These are phyloP conservation scores for Aspergillus carbonarius DNA, from an alignment of 2,329 filamentous ascomycete genomes.

Conservation along the genomic window DNA sequence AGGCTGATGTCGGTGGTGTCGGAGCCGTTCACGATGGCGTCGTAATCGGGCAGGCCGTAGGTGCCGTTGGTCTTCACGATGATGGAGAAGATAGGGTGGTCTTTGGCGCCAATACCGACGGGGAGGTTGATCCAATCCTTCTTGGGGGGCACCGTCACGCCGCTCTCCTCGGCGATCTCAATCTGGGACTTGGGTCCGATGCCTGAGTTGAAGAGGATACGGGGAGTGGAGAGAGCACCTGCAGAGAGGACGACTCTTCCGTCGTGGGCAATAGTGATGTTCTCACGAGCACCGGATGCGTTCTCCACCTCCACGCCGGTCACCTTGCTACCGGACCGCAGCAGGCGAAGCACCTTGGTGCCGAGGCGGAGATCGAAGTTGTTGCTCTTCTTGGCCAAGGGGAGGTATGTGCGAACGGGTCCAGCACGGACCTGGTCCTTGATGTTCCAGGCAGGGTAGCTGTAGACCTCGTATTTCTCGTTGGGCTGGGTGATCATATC, in stretches of 20 bases:
- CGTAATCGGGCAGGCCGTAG: conserved; percentile 12
- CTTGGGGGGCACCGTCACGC: conserved; percentile 42
- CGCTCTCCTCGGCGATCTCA: conserved; percentile 45
- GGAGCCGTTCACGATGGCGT: not conserved
- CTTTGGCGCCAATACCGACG: conserved; percentile 52
- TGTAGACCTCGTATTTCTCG: conserved; percentile 65
- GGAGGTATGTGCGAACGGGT: conserved; percentile 70
- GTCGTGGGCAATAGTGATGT: conserved; percentile 55
- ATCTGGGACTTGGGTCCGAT: conserved; percentile 61
- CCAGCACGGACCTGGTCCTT: conserved; percentile 65
- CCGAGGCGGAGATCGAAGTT: conserved; percentile 69
- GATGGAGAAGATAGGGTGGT: conserved; percentile 31
- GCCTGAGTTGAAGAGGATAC: conserved; percentile 62
- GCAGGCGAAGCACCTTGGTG: conserved; percentile 65
- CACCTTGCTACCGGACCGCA: conserved; percentile 61
- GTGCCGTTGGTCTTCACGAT: conserved; percentile 8
- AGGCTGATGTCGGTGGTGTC: conserved; percentile 23
- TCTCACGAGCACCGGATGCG: conserved; percentile 50
- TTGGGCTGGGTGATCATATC: conserved; percentile 60
- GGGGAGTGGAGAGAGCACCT: conserved; percentile 68
- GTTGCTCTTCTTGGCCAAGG: conserved; percentile 56
- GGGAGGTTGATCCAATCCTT: conserved; percentile 53
- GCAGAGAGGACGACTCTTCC: conserved; percentile 68
- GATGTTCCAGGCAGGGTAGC: conserved; percentile 67
- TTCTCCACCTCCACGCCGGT: conserved; percentile 50